Evolutionary conservation across 805 yeast species (phyloP), one percentile per base, ranked within the genome.

Genomic region (Candida khao-thaluensis): DNA sequence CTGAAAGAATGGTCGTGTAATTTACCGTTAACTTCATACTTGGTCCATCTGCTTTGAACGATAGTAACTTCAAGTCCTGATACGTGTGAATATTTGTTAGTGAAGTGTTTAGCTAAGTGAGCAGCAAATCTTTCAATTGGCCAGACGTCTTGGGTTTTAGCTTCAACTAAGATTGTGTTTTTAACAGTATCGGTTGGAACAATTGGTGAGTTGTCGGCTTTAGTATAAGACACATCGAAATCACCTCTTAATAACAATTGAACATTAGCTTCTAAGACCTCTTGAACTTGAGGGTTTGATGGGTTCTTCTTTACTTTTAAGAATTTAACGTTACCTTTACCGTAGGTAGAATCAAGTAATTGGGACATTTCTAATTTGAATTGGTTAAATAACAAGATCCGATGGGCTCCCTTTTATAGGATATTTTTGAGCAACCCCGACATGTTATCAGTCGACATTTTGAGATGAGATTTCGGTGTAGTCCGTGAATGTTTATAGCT

Each of bases 111-210:
- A 31, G 86, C 95, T 47, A 90, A 68, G 48, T 79, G 86, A 24
- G 90, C 88, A 22, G 93, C 96, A 62, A 87, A 90, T 41, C 83
- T 73, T 72, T 90, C 97, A 49, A 85, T 82, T 43, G 96, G 96
- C 85, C 90, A 85, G 35, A 85, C 91, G 47, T 88, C 86, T 35
- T 78, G 74, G 56, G 76, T 81, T 65, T 84, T 85, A 48, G 96
- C 96, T 49, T 85, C 82, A 23, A 90, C 74, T 57, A 85, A 72
- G 48, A 86, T 79, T 37, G 96, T 89, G 72, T 89, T 89, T 65
- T 89, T 89, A 40, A 88, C 89, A 1, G 96, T 87, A 63, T 89
- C 96, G 7, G 97, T 90, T 43, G 97, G 96, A 35, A 90, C 95
- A 54, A 90, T 81, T n/a, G 85, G 77, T 2, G 85, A 58, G 69